Base-by-base conservation (phyloP, 345 rosid genomes). In the Dipteronia sinensis region DNA sequence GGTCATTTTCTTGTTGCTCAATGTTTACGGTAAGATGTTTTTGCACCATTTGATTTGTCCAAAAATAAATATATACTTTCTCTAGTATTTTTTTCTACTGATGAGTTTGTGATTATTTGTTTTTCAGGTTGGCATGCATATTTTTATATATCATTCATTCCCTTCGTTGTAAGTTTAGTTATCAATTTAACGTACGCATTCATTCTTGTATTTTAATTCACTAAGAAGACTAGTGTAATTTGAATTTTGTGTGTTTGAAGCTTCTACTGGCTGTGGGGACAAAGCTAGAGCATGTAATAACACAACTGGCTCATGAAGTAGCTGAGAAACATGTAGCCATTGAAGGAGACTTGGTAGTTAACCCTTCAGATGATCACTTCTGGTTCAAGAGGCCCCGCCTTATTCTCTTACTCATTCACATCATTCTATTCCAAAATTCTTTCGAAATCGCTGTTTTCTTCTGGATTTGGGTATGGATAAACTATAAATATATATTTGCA, bases 81-180 rank as follows among this genome's bases (percentile, higher is more conserved):
- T 59, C 64, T 19, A 59, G 27, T 19, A 19, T 56, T 9, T 7
- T 56, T 59, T 53, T 53, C n/a, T 3, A 53, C 7, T 17, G 3
- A 16, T 12, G 55, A 49, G 23, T n/a, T 19, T 56, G 62, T 20
- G 10, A 20, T 20, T 4, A 59, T 59, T 20, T 59, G 64, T 59
- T 59, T 59, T 82, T 86, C 88, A 94, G 97, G 87, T n/a, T 93
- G 93, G 95, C 94, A 93, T 82, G 79, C 93, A 4, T 89, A 95
- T 83, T 93, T 93, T 74, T 93, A 88, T 88, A 76, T 95, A 66
- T 75, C 97, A 40, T 93, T 95, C 83, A 76, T 93, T 76, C 98
- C 98, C 10, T 80, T 90, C 66, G 74, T 82, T 8, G 98, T 95
- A 88, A 88, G 95, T 75, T 70, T 4, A 34, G 38, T 34, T 34